These are phyloP conservation scores for Boechera retrofracta DNA, from an alignment of 345 rosid species.

Conservation along the genomic window DNA sequence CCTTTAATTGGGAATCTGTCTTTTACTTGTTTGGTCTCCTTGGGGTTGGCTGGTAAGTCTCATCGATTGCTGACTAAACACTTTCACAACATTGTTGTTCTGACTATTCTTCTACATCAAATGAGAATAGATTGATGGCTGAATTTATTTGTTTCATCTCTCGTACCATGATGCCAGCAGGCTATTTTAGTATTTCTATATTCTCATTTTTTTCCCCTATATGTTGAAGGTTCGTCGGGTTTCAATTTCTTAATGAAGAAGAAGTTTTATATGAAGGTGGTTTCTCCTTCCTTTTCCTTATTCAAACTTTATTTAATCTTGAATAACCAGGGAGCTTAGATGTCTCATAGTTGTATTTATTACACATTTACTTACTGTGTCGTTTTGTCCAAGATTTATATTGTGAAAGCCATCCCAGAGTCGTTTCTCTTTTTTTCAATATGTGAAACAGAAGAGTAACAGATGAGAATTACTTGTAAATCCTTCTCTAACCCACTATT, in stretches of 20 bases:
- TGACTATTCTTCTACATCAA: conserved; percentile 7
- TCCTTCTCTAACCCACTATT: conserved; percentile 15
- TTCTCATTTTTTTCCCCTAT: conserved; percentile 25
- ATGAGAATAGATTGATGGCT: conserved; percentile 12
- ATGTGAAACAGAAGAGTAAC: conserved; percentile 22
- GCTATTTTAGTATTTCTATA: conserved; percentile 19
- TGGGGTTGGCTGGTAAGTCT: conserved; percentile 82
- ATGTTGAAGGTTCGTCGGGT: conserved; percentile 74
- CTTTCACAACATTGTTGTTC: conserved; percentile 8
- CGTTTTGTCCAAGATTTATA: conserved; percentile 5
- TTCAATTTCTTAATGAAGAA: conserved; percentile 63
- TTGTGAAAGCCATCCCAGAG: conserved; percentile 7
- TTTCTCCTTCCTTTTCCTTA: conserved; percentile 35
- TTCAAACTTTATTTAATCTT: neutral
- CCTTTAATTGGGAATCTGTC: conserved; percentile 88
- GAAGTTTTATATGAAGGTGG: conserved; percentile 57
- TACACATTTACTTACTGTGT: neutral
- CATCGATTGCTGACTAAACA: conserved; percentile 9
- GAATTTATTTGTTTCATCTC: neutral
- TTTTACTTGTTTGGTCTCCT: conserved; percentile 80
- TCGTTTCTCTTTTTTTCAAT: neutral
- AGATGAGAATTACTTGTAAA: conserved; percentile 17
- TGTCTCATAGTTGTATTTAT: conserved; percentile 18
- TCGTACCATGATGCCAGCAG: conserved; percentile 17
- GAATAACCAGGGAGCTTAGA: conserved; percentile 24